Evolutionary conservation across 176 grass and related monocot species (phyloP).

Genomic region (Oryza australiensis): DNA sequence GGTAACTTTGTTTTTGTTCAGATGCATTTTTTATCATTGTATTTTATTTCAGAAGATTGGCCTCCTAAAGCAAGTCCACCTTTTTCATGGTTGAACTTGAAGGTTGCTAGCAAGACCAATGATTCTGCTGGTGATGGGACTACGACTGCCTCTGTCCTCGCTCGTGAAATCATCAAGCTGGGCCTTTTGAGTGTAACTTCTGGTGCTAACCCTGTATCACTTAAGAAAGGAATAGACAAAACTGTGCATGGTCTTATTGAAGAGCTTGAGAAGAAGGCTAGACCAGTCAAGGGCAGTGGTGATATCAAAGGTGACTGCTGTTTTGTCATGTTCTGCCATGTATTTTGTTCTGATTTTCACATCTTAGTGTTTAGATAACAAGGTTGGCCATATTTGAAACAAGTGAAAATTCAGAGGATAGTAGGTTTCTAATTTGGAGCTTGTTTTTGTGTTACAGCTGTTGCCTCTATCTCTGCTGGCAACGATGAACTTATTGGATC

Average conservation of each 20-base stretch:
- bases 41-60: neutral
- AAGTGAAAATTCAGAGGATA: conserved; percentile 4
- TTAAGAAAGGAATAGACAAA: conserved; percentile 97
- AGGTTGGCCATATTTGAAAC: neutral
- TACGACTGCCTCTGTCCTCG: conserved; percentile 81
- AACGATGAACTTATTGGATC: conserved; percentile 82
- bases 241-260: conserved; percentile 67
- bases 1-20: conserved; percentile 29
- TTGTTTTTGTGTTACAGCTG: conserved; percentile 53
- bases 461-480: conserved; percentile 84
- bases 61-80: neutral
- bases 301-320: conserved; percentile 73
- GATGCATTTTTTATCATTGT: neutral
- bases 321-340: conserved; percentile 6
- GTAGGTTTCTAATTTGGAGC: conserved; percentile 25
- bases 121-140: conserved; percentile 96
- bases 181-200: conserved; percentile 85
- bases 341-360: neutral
- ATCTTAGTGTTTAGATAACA: neutral
- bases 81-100: conserved; percentile 24
- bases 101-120: conserved; percentile 98
- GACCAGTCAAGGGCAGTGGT: conserved; percentile 74
- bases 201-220: conserved; percentile 79
- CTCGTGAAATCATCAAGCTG: conserved; percentile 87
- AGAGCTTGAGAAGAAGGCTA: conserved; percentile 79